Base-by-base conservation (phyloP, 2,329 filamentous ascomycete species). In the Colletotrichum sp. region DNA sequence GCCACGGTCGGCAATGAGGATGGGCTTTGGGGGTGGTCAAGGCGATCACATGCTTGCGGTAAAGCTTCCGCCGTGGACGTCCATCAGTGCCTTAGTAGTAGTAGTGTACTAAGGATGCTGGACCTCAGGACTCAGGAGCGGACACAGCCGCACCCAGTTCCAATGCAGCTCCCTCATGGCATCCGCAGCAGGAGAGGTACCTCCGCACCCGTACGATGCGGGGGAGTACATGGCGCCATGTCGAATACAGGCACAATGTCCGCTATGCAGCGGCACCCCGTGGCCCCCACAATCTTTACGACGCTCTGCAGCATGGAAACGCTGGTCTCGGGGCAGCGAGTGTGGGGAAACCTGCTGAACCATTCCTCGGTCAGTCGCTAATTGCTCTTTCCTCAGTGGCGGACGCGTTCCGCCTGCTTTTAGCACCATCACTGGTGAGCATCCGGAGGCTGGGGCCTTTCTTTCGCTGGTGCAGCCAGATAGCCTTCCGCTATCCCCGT, bases 31-130 rank as follows among this genome's bases (percentile, higher is more conserved):
- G 55, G 63, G 60, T 63, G 49, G 62, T 44, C 66, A 63, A 74
- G 66, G 24, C 55, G 49, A 76, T 76, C 74, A 76, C 74, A 76
- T 76, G 74, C 74, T 76, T 74, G 34, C 34, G 49, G 39, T 26
- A 36, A 36, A 57, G 52, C 65, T 66, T 52, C 44, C 44, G 44
- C 44, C 44, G n/a, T 52, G 44, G 59, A 32, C 55, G 26, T 59
- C 55, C 55, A 59, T 26, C 21, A 44, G 39, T 44, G 39, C 39
- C 39, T 44, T n/a, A n/a, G 16, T 44, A 44, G 39, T 18, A n/a
- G 39, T 44, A n/a, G 21, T 57, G 24, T 28, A n/a, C 59, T n/a
- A 62, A 59, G 59, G 34, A 39, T 30, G 62, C 44, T 67, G 44
- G 64, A 44, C 39, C 39, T 44, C 18, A n/a, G 39, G 39, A 67